phyloP scores from a whole-genome alignment of 805 yeast species.

The Sugiyamaella smithiae region DNA sequence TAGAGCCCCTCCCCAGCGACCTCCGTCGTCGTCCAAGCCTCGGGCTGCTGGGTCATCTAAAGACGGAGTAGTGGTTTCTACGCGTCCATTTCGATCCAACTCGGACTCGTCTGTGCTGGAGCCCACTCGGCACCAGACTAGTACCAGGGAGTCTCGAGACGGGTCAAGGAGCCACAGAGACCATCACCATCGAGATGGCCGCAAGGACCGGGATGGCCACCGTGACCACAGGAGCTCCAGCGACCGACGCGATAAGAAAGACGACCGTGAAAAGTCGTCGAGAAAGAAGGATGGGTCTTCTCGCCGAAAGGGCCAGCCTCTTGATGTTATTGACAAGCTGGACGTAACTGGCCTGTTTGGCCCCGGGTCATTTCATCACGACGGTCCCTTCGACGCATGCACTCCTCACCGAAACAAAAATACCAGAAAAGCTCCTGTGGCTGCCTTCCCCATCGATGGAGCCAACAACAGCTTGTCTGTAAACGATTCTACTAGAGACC shows the following conservation, averaged over 20 bases:
- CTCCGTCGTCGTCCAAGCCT: constrained; percentile 34
- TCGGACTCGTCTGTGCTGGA: constrained; percentile 26
- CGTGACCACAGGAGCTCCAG: constrained; percentile 16
- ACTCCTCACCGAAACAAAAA: constrained; percentile 90
- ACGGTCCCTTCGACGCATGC: constrained; percentile 98
- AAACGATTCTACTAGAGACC: constrained; percentile 44
- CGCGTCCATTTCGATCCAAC: constrained; percentile 33
- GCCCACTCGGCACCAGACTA: constrained; percentile 10
- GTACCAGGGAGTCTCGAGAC: constrained; percentile 1
- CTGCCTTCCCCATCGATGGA: constrained; percentile 94
- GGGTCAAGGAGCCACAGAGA: constrained; percentile 1
- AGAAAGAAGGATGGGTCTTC: not conserved
- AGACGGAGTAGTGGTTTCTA: constrained; percentile 26
- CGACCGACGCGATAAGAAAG: constrained; percentile 24
- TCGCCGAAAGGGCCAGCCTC: constrained; percentile 40
- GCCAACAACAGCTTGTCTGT: constrained; percentile 86
- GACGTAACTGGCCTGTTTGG: constrained; percentile 96
- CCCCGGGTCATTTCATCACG: constrained; percentile 92
- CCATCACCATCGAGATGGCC: not conserved
- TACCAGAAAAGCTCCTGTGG: constrained; percentile 74
- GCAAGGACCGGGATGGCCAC: constrained; percentile 8
- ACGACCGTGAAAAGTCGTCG: constrained; percentile 2
- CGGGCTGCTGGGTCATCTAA: constrained; percentile 38
- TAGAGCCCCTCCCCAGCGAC: constrained; percentile 16
- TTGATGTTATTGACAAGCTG: constrained; percentile 90